These are phyloP conservation scores for Thyridium curvatum DNA, from an alignment of 2,329 filamentous ascomycete genomes.

Conservation along the genomic window DNA sequence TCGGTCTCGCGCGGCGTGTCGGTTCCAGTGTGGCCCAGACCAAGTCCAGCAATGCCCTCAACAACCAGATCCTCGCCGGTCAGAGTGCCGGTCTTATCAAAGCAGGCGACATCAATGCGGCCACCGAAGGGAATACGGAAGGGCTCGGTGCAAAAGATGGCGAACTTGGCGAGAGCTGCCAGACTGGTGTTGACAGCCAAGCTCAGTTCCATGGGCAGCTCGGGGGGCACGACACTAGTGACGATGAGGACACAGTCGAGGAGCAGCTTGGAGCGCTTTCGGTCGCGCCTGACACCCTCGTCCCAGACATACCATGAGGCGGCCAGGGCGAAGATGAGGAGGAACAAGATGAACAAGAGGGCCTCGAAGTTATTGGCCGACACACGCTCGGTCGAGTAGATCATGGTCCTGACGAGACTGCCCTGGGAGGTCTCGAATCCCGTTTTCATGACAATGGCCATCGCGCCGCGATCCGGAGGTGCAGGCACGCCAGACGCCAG, in stretches of 20 bases:
- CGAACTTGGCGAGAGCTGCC: constrained; percentile 87
- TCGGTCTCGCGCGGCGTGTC: constrained; percentile 63
- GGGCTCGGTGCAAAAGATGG: constrained; percentile 97
- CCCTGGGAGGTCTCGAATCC: constrained; percentile 98
- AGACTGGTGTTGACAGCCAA: constrained; percentile 96
- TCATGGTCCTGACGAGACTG: constrained; percentile 97
- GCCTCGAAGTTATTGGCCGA: constrained; percentile 98
- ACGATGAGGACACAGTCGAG: constrained; percentile 97
- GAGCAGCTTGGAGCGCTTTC: constrained; percentile 94
- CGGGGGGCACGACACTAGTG: constrained; percentile 96
- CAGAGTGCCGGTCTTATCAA: constrained; percentile 96
- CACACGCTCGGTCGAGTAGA: constrained; percentile 96
- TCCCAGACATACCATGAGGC: constrained; percentile 99
- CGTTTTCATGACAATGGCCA: constrained; percentile 93
- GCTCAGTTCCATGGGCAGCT: constrained; percentile 96
- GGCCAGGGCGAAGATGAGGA: constrained; percentile 91
- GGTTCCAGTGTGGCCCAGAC: constrained; percentile 54
- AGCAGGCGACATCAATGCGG: constrained; percentile 92
- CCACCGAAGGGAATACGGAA: constrained; percentile 97
- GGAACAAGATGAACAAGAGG: constrained; percentile 94
- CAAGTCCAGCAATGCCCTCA: constrained; percentile 89
- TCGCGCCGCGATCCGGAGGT: constrained; percentile 88
- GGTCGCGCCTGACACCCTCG: constrained; percentile 87
- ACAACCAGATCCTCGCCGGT: constrained; percentile 96
- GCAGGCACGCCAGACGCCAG: constrained; percentile 69